Evolutionary conservation across 2,329 filamentous ascomycete species (phyloP).

Genomic region (Fusarium pseudonygamai): DNA sequence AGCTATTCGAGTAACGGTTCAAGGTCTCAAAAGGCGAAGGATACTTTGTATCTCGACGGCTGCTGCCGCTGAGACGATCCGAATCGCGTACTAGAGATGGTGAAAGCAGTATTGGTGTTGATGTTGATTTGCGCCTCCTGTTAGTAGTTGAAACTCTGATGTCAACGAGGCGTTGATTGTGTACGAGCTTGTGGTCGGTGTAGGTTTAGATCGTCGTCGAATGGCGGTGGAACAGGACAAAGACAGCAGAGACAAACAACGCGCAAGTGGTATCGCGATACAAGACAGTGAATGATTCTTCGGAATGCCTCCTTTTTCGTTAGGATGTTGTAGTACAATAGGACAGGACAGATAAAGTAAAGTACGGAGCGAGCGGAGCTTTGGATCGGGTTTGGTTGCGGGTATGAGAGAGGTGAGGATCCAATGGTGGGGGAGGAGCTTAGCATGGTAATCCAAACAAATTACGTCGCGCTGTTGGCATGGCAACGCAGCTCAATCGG

Average conservation of each 20-base stretch:
- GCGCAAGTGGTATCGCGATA: slow-evolving; percentile 2
- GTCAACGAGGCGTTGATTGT: slow-evolving; percentile 14
- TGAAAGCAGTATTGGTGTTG: slow-evolving; percentile 1
- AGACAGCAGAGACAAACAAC: slow-evolving; percentile 1
- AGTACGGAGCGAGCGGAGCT: slow-evolving; percentile 34
- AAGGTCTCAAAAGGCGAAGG: slow-evolving; percentile 11
- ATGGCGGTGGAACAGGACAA: not conserved
- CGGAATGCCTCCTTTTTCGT: slow-evolving; percentile 9
- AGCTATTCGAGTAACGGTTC: slow-evolving; percentile 11
- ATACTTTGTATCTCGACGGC: slow-evolving; percentile 28
- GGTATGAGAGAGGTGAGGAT: slow-evolving; percentile 10
- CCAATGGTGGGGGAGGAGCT: slow-evolving; percentile 27
- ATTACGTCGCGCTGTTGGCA: slow-evolving; percentile 36
- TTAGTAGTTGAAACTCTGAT: slow-evolving; percentile 26
- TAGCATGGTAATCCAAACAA: slow-evolving; percentile 29
- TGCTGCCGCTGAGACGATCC: slow-evolving; percentile 28
- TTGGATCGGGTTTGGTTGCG: slow-evolving; percentile 28
- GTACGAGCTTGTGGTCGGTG: slow-evolving; percentile 10
- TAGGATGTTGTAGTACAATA: slow-evolving; percentile 17
- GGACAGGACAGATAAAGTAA: slow-evolving; percentile 1
- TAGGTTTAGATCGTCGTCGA: slow-evolving; percentile 17
- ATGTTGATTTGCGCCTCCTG: slow-evolving; percentile 9
- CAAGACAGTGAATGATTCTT: slow-evolving; percentile 14
- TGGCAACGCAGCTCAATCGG: slow-evolving; percentile 11
- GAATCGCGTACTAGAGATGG: not conserved